Base-by-base conservation (phyloP, 2,329 filamentous ascomycete species). In the Alternaria sp. region DNA sequence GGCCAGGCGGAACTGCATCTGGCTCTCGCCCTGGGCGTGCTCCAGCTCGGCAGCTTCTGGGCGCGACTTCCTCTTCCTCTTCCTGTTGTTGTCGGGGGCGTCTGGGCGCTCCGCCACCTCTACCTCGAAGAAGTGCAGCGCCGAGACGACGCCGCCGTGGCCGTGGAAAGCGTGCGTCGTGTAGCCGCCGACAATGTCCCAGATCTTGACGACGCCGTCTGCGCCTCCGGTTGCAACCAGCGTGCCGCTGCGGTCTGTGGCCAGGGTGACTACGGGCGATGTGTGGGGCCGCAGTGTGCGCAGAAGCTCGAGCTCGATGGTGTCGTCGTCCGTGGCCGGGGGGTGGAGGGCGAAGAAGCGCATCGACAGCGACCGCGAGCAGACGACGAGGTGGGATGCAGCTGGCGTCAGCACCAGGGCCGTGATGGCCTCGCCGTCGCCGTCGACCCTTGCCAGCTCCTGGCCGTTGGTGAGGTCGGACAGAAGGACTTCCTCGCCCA, bases 341-440 rank as follows among this genome's bases (percentile, higher is more conserved):
- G 85, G 83, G 55, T 86, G 85, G 25, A 99, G 85, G 17, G 90
- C 83, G 81, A 93, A 98, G 69, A 98, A 93, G 76, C 92, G 91
- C 93, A 98, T 96, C 7, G 93, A 94, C 58, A 97, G 85, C n/a
- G 95, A 98, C 70, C 95, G 90, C 17, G 96, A 99, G 83, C 94
- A 98, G 70, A 96, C 84, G 68, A 97, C 89, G 59, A 98, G 87
- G 80, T 97, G 93, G 25, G 93, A 93, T 9, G 90, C 93, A 65
- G 92, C 93, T 1, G 94, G 93, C 0, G 95, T 96, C 70, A 99
- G 80, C 47, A 87, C 88, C 57, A 96, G 79, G 4, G 91, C 92
- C 28, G 93, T 96, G 64, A 96, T 90, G 15, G 87, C 80, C 78
- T 96, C 93, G 62, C 84, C 85, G 72, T 87, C 85, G 68, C 95